These are phyloP conservation scores for Penicillium ucsense DNA, from an alignment of 495 filamentous ascomycete genomes.

Conservation along the genomic window DNA sequence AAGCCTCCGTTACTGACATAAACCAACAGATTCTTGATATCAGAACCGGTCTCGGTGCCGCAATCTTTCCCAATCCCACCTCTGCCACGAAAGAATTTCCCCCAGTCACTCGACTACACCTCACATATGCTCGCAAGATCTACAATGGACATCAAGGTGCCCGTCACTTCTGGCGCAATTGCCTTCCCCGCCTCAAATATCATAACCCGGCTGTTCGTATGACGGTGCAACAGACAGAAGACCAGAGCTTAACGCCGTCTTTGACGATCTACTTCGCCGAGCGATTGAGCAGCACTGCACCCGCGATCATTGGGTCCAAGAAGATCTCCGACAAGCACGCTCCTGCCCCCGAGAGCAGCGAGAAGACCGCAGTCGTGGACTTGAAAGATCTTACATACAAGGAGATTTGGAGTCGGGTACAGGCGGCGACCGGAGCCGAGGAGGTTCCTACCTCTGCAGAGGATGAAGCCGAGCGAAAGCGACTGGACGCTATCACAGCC, in stretches of 20 bases:
- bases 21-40: conserved; percentile 53
- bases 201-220: conserved; percentile 82
- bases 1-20: not conserved
- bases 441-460: conserved; percentile 47
- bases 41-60: conserved; percentile 72
- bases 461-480: conserved; percentile 49
- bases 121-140: conserved; percentile 63
- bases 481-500: conserved; percentile 48
- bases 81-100: conserved; percentile 41
- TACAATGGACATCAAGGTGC: conserved; percentile 60
- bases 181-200: conserved; percentile 81
- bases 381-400: conserved; percentile 26
- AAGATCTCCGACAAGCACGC: conserved; percentile 26
- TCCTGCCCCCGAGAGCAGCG: conserved; percentile 20
- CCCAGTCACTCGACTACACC: conserved; percentile 65
- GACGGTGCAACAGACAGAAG: conserved; percentile 58
- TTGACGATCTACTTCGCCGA: conserved; percentile 67
- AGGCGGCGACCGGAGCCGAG: conserved; percentile 58
- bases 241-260: conserved; percentile 48
- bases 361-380: conserved; percentile 27
- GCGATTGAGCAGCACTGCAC: conserved; percentile 23
- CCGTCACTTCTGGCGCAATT: conserved; percentile 79
- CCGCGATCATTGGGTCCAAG: conserved; percentile 13
- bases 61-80: conserved; percentile 52
- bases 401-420: conserved; percentile 59